Base-by-base conservation (phyloP, 129 eudicot species). In the Mikania micrantha region DNA sequence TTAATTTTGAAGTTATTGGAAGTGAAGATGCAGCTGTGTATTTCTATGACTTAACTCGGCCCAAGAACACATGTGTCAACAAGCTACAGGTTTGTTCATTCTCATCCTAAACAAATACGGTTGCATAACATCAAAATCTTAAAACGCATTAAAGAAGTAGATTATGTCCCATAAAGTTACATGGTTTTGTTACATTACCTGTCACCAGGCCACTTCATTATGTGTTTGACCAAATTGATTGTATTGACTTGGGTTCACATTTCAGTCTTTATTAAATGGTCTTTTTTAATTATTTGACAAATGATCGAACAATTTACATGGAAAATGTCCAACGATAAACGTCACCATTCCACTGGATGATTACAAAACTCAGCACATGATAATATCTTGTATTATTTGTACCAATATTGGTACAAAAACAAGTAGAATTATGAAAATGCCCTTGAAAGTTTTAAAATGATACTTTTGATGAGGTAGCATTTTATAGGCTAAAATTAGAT, bases 11-110 rank as follows among this genome's bases (percentile, higher is more conserved):
- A 94, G 99, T 94, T 76, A 90, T 81, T 83, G 99, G 99, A 72
- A 94, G 97, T 69, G 99, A 94, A 73, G 99, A 94, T 77, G 90
- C 90, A 68, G 82, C 85, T 40, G 97, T 94, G 49, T 90, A 94
- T 76, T 94, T 94, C 84, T 94, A 90, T 29, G 97, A 94, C 81
- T 80, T 94, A 66, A 94, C 97, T 40, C 85, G 93, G 60, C 97
- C 90, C 34, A 87, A 77, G 75, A 87, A 90, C 75, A 77, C 95
- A 17, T 94, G 97, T 48, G 99, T 94, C 40, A 94, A 94, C 90
- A 90, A 90, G 79, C 71, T 94, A 24, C 97, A 94, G 98, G 98
- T 92, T 22, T 74, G 72, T 74, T 74, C 60, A 39, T 48, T 40
- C 20, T 48, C 62, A 7, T 59, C 65, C n/a, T 35, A 63, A 62